phyloP scores from a whole-genome alignment of 768 basidiomycete species.

The Crassisporium funariophilum region DNA sequence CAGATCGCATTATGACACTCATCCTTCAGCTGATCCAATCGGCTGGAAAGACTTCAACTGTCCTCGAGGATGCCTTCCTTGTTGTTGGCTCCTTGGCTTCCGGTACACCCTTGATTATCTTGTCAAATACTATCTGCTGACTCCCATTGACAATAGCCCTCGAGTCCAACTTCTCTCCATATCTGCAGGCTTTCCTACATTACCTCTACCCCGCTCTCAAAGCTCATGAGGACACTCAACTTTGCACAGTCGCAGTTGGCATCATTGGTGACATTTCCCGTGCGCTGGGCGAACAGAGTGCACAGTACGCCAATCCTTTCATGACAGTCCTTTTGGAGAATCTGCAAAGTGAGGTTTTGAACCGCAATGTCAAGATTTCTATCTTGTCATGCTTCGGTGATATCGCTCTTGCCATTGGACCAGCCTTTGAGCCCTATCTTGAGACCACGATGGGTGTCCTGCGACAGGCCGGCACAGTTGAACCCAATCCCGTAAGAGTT shows the following conservation, averaged over 20 bases:
- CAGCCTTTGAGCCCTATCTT: conserved; percentile 85
- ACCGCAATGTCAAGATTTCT: conserved; percentile 95
- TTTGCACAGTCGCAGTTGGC: conserved; percentile 95
- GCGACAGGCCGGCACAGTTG: conserved; percentile 84
- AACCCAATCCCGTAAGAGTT: conserved; percentile 78
- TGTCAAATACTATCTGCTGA: neutral
- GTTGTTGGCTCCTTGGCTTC: conserved; percentile 87
- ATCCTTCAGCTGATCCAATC: conserved; percentile 81
- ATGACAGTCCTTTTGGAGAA: conserved; percentile 93
- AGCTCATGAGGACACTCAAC: conserved; percentile 91
- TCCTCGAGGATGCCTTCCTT: conserved; percentile 96
- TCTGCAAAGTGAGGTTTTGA: conserved; percentile 85
- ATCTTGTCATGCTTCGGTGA: conserved; percentile 96
- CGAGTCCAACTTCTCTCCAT: conserved; percentile 76
- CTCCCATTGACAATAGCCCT: conserved; percentile 48
- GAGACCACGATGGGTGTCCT: conserved; percentile 90
- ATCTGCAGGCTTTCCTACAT: conserved; percentile 83
- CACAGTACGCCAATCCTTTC: conserved; percentile 83
- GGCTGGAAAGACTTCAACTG: conserved; percentile 90
- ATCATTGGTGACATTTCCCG: conserved; percentile 97
- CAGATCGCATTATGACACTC: conserved; percentile 95
- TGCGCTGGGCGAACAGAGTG: conserved; percentile 82
- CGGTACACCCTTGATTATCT: conserved; percentile 45
- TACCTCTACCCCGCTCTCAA: conserved; percentile 88
- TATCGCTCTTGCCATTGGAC: conserved; percentile 89